phyloP scores from a whole-genome alignment of 2,329 filamentous ascomycete genomes.

The Graphiopsis chlorocephala region DNA sequence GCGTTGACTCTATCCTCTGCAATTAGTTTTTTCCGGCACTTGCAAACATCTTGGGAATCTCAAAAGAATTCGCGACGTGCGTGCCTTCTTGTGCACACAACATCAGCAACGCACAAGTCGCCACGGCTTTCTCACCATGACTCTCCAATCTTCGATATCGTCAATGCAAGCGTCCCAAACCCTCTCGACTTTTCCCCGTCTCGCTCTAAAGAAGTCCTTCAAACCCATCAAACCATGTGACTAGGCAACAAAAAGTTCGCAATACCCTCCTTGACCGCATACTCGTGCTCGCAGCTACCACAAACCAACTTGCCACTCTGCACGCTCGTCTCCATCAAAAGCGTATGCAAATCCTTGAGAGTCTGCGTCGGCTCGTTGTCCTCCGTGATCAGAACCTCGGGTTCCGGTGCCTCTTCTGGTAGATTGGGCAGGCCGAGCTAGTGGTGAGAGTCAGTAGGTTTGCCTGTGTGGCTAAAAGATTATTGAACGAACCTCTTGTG shows the following conservation, averaged over 20 bases:
- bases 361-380: slow-evolving; percentile 64
- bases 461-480: neutral
- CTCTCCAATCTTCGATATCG: neutral
- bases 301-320: slow-evolving; percentile 86
- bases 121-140: neutral
- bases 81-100: neutral
- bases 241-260: slow-evolving; percentile 93
- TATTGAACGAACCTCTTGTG: slow-evolving; percentile 64
- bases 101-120: neutral
- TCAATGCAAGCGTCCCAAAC: neutral
- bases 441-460: neutral
- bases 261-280: slow-evolving; percentile 91
- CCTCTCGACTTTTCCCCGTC: neutral
- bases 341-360: slow-evolving; percentile 72
- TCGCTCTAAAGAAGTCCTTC: neutral
- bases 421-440: slow-evolving; percentile 78
- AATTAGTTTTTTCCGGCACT: neutral
- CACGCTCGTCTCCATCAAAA: slow-evolving; percentile 87
- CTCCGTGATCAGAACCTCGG: slow-evolving; percentile 49
- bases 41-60: neutral
- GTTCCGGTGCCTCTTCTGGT: slow-evolving; percentile 44
- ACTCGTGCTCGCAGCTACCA: slow-evolving; percentile 88
- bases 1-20: neutral
- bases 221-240: slow-evolving; percentile 66
- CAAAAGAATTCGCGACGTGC: neutral